Percentiles rank a stretch among this genome's conserved stretches.
These are phyloP conservation scores for Colletotrichum truncatum DNA, from an alignment of 2,329 filamentous ascomycete genomes.

Conservation along the genomic window DNA sequence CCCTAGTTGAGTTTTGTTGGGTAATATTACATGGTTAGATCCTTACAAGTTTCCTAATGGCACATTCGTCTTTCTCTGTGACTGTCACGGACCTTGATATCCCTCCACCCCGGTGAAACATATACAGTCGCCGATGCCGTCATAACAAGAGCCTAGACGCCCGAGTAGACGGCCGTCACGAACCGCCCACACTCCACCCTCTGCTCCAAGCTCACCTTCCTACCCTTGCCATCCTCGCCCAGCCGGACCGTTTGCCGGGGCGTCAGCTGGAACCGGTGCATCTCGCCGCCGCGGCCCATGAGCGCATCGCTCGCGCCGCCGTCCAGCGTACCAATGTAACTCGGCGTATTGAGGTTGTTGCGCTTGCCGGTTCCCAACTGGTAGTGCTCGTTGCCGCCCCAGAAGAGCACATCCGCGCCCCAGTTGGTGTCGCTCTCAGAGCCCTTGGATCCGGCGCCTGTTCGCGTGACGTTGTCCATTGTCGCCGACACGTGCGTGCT, in stretches of 20 bases:
- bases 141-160: slow-evolving; percentile 44
- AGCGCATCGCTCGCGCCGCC: slow-evolving; percentile 65
- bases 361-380: slow-evolving; percentile 93
- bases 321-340: slow-evolving; percentile 83
- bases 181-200: slow-evolving; percentile 86
- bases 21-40: slow-evolving; percentile 23
- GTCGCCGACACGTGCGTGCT: slow-evolving; percentile 83
- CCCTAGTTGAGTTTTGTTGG: not conserved
- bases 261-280: slow-evolving; percentile 82
- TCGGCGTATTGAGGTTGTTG: slow-evolving; percentile 79
- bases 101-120: slow-evolving; percentile 5
- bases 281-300: slow-evolving; percentile 67
- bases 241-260: slow-evolving; percentile 77
- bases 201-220: slow-evolving; percentile 83
- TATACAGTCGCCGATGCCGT: not conserved
- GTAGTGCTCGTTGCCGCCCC: slow-evolving; percentile 94
- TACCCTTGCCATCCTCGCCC: slow-evolving; percentile 65
- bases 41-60: slow-evolving; percentile 13
- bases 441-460: slow-evolving; percentile 60
- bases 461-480: slow-evolving; percentile 81
- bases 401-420: slow-evolving; percentile 90
- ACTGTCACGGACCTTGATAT: not conserved
- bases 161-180: slow-evolving; percentile 85
- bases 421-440: slow-evolving; percentile 81
- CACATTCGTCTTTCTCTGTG: not conserved